phyloP scores from a whole-genome alignment of 345 rosid genomes.

The Eucalyptus albens region DNA sequence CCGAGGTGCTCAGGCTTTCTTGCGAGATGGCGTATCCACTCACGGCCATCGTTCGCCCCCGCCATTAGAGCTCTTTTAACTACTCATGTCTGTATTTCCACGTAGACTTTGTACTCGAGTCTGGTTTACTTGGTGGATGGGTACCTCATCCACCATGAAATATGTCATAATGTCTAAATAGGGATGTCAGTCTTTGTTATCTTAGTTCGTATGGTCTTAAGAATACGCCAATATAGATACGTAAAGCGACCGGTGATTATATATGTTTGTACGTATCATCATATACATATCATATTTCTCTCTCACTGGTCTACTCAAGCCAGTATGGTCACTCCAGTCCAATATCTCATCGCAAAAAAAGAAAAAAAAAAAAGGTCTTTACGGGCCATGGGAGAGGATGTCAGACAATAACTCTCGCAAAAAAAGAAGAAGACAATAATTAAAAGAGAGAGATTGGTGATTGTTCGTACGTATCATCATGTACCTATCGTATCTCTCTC shows the following conservation, averaged over 20 bases:
- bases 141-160: not conserved
- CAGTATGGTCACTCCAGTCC: not conserved
- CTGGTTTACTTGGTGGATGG: not conserved
- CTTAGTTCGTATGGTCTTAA: not conserved
- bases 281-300: not conserved
- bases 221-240: not conserved
- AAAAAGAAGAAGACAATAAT: not conserved
- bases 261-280: not conserved
- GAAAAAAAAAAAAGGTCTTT: not conserved
- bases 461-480: not conserved
- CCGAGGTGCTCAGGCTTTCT: slow-evolving; percentile 62
- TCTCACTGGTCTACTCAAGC: not conserved
- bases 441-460: not conserved
- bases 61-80: not conserved
- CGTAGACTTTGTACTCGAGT: not conserved
- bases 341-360: not conserved
- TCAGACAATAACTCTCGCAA: not conserved
- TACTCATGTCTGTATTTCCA: not conserved
- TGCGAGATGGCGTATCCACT: slow-evolving; percentile 79
- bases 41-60: slow-evolving; percentile 15
- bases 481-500: not conserved
- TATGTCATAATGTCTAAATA: not conserved
- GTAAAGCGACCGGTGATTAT: not conserved
- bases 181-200: not conserved
- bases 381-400: not conserved